phyloP scores from a whole-genome alignment of 2,329 filamentous ascomycete species.

The Xylariaceae sp. region DNA sequence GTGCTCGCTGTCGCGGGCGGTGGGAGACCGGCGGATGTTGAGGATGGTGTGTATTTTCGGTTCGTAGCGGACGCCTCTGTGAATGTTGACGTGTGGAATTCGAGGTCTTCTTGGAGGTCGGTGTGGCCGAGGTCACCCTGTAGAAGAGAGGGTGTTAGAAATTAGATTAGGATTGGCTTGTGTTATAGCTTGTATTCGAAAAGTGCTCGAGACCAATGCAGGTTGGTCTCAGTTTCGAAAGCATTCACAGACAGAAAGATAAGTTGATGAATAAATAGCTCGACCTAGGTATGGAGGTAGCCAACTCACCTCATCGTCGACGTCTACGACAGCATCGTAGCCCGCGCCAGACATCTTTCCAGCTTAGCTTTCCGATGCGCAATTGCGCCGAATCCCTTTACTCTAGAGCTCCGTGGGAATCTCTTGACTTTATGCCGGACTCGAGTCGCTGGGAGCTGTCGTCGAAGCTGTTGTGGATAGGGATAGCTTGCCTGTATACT shows the following conservation, averaged over 20 bases:
- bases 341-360: conserved; percentile 77
- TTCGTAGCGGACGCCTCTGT: conserved; percentile 62
- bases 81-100: conserved; percentile 96
- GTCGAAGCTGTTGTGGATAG: neutral
- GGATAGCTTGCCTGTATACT: conserved; percentile 1
- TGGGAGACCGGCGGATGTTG: conserved; percentile 59
- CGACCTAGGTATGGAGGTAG: neutral
- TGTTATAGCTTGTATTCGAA: neutral
- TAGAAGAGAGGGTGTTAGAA: neutral
- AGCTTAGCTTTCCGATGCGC: conserved; percentile 17
- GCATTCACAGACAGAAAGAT: no score
- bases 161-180: neutral
- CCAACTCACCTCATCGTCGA: conserved; percentile 83
- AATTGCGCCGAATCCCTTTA: neutral
- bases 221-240: neutral
- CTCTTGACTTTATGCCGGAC: neutral
- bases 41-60: conserved; percentile 57
- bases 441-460: conserved; percentile 19
- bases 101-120: conserved; percentile 97
- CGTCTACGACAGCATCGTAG: conserved; percentile 97
- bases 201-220: no score
- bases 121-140: conserved; percentile 97
- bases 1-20: conserved; percentile 59
- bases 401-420: neutral
- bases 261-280: neutral